Evolutionary conservation across 768 basidiomycete species (phyloP).

Genomic region (Lentinus tigrinus): DNA sequence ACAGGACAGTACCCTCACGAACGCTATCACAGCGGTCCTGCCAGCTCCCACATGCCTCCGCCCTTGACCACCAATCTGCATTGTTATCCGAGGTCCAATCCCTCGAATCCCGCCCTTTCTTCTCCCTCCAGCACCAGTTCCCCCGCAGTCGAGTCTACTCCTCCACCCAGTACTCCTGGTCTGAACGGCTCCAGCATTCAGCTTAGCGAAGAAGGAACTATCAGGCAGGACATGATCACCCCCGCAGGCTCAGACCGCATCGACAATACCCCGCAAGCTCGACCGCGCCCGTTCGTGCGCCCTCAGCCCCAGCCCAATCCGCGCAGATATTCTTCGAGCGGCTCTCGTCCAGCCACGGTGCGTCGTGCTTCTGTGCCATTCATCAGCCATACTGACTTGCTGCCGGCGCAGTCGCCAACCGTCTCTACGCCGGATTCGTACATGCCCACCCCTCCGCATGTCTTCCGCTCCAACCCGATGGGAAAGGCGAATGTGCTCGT

Average conservation of each 20-base stretch:
- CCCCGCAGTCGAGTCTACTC: constrained; percentile 63
- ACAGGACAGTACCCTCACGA: constrained; percentile 6
- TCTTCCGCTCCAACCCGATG: constrained; percentile 22
- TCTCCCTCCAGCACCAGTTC: constrained; percentile 73
- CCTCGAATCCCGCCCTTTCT: constrained; percentile 59
- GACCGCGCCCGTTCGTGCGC: constrained; percentile 15
- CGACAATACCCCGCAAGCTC: constrained; percentile 27
- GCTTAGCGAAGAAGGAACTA: constrained; percentile 36
- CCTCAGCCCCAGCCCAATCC: neutral
- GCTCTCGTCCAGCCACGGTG: constrained; percentile 32
- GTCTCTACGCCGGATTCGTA: constrained; percentile 24
- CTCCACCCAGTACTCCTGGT: constrained; percentile 67
- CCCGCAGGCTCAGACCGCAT: constrained; percentile 16
- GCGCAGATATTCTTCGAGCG: constrained; percentile 18
- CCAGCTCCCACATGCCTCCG: constrained; percentile 24
- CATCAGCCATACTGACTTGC: neutral
- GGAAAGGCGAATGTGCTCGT: constrained; percentile 39
- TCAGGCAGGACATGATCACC: constrained; percentile 29
- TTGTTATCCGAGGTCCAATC: constrained; percentile 42
- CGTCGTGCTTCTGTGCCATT: constrained; percentile 9
- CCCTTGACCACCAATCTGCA: constrained; percentile 40
- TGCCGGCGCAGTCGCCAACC: constrained; percentile 29
- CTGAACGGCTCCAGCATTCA: constrained; percentile 45
- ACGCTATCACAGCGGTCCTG: neutral
- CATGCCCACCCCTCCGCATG: constrained; percentile 31